Evolutionary conservation across 108 stramenopile species (phyloP).

Genomic region (Skeletonema potamos): DNA sequence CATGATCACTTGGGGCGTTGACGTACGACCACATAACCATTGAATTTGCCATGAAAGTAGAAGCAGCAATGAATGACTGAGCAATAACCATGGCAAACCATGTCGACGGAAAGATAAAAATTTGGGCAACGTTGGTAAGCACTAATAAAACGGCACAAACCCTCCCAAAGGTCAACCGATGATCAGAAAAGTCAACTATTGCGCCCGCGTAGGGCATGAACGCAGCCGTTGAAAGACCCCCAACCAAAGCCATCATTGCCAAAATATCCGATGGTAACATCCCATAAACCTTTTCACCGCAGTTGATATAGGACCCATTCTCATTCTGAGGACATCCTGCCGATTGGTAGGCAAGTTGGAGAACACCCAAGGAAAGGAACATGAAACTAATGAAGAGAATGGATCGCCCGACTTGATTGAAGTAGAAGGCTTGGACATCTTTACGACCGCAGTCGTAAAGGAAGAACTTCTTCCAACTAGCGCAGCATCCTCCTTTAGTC

Average conservation of each 20-base stretch:
- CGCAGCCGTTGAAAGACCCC: conserved; percentile 19
- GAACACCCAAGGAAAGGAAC: conserved; percentile 27
- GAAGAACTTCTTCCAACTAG: conserved; percentile 14
- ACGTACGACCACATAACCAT: conserved; percentile 41
- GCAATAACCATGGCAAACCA: conserved; percentile 34
- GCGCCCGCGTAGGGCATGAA: conserved; percentile 43
- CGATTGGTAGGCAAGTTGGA: conserved; percentile 13
- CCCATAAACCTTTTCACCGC: conserved; percentile 50
- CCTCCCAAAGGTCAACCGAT: conserved; percentile 20
- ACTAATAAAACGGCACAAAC: conserved; percentile 13
- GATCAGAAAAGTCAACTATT: conserved; percentile 36
- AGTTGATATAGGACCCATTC: conserved; percentile 24
- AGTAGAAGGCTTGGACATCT: conserved; percentile 25
- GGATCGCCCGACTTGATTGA: conserved; percentile 35
- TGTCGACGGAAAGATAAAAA: conserved; percentile 28
- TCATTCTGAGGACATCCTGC: conserved; percentile 32
- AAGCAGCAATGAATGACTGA: conserved; percentile 22
- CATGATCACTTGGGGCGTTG: conserved; percentile 26
- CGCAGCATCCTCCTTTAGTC: conserved; percentile 8
- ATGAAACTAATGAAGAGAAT: conserved; percentile 25
- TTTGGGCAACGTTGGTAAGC: conserved; percentile 26
- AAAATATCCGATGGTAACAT: conserved; percentile 54
- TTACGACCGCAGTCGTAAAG: conserved; percentile 17
- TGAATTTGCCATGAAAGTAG: conserved; percentile 34
- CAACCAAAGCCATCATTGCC: conserved; percentile 50